Evolutionary conservation across 768 basidiomycete genomes (phyloP), one percentile per base, ranked within the genome.

Genomic region (Suillus fuscotomentosus): DNA sequence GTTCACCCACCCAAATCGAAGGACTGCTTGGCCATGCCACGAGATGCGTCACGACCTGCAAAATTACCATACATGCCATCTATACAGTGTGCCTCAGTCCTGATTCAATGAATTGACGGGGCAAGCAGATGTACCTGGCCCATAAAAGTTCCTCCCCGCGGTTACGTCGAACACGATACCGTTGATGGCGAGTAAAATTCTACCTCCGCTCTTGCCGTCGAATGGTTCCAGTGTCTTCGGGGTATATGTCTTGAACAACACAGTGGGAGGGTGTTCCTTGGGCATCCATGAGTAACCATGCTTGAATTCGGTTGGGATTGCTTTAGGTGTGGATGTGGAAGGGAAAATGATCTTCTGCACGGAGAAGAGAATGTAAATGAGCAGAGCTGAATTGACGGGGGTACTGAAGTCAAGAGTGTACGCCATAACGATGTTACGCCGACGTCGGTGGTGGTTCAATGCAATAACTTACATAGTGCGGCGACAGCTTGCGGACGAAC

Each of bases 21-120:
- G 3, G 95, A 97, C 78, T 98, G 96, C 78, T 96, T 97, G 8
- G 97, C 97, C 92, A 99, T 96, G 5, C 97, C 96, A 43, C 96
- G 82, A 17, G 94, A 96, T 2, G 97, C 97, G 78, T 99, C 97
- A 57, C 96, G 79, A 6, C 97, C 97, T 3, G 97, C 96, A 81
- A 99, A 99, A 77, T 96, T 97, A 38, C 94, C 95, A 72, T 98
- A 98, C 86, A 95, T 94, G 0, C 96, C 97, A 70, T 89, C 97
- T 97, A 68, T 36, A 48, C 54, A 31, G 17, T 20, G 66, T 60
- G 14, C 62, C 8, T 61, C 24, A 70, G 41, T 60, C 2, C 34
- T 45, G 27, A 38, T 61, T 36, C 10, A 59, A 31, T 5, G n/a
- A 45, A n/a, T 50, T 57, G 59, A 24, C 56, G 59, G 42, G 36